Conservation (phyloP, 495 filamentous ascomycete genomes). For the Xylaria cubensis region DNA sequence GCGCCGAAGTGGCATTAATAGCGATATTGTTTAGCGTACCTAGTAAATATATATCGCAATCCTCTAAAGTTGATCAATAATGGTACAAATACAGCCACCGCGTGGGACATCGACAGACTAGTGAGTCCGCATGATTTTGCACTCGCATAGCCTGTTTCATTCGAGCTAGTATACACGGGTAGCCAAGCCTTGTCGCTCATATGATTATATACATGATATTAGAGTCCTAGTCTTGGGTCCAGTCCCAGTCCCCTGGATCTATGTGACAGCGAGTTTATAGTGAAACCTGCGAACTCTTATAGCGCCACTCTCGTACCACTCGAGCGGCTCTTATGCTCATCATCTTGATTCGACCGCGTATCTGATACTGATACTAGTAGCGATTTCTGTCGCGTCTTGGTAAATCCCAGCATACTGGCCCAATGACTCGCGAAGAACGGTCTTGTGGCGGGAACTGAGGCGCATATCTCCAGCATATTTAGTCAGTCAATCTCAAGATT, state of each 20-base stretch:
- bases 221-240: too few relatives aligned
- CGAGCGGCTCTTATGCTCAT: neutral
- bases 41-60: too few relatives aligned
- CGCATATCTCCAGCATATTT: slow-evolving; percentile 52
- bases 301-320: neutral
- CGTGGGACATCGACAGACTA: neutral
- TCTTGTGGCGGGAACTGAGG: slow-evolving; percentile 61
- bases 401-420: neutral
- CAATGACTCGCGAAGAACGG: slow-evolving; percentile 49
- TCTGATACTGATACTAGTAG: neutral
- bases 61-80: too few relatives aligned
- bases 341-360: neutral
- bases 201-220: too few relatives aligned
- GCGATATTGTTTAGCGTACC: neutral
- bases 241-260: too few relatives aligned
- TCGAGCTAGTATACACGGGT: too few relatives aligned
- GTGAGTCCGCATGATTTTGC: neutral
- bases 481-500: slow-evolving; percentile 1
- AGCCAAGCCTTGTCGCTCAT: too few relatives aligned
- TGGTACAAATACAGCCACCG: neutral
- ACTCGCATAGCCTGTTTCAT: too few relatives aligned
- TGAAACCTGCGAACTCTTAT: neutral
- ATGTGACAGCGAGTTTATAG: neutral
- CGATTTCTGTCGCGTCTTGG: neutral
- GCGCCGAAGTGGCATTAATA: neutral